Base-by-base conservation (phyloP, 139 green algal species). In the Chlamydomonas eustigma region DNA sequence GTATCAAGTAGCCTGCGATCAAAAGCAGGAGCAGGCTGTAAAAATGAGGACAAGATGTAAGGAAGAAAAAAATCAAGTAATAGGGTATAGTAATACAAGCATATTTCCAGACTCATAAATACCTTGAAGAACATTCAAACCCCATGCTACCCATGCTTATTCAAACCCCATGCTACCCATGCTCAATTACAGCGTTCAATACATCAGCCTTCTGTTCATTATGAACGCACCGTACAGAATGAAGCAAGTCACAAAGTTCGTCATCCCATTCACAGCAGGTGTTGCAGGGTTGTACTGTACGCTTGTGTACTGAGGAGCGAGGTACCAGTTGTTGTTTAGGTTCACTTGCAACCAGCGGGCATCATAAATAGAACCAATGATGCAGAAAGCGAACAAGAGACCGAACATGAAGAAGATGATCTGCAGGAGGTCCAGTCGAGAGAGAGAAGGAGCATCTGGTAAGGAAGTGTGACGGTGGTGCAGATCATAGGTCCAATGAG, bases 1-100 rank as follows among this genome's bases (percentile, higher is more conserved):
- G 96, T 32, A 99, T 95, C 52, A 99, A 87, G 81, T 97, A 98
- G 68, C 92, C 92, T 86, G 80, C 50, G 69, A 18, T 28, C 32
- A 6, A 6, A 24, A 69, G 4, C 34, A 8, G n/a, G n/a, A n/a
- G n/a, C n/a, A n/a, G n/a, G n/a, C n/a, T n/a, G n/a, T n/a, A n/a
- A n/a, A n/a, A n/a, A n/a, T n/a, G n/a, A n/a, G n/a, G n/a, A n/a
- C n/a, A n/a, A n/a, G n/a, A n/a, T n/a, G n/a, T n/a, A n/a, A n/a
- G n/a, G n/a, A n/a, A n/a, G n/a, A n/a, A n/a, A n/a, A 1, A 74
- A 25, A 38, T 1, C 5, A 36, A 32, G 58, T 36, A 70, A 12
- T 12, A 28, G 58, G 8, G 58, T 24, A 30, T 36, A 70, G 22
- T 70, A 22, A 30, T 70, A 37, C 34, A 32, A 36, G 24, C 24